Evolutionary conservation across 2,329 filamentous ascomycete genomes (phyloP).

Genomic region (Diplodia intermedia): DNA sequence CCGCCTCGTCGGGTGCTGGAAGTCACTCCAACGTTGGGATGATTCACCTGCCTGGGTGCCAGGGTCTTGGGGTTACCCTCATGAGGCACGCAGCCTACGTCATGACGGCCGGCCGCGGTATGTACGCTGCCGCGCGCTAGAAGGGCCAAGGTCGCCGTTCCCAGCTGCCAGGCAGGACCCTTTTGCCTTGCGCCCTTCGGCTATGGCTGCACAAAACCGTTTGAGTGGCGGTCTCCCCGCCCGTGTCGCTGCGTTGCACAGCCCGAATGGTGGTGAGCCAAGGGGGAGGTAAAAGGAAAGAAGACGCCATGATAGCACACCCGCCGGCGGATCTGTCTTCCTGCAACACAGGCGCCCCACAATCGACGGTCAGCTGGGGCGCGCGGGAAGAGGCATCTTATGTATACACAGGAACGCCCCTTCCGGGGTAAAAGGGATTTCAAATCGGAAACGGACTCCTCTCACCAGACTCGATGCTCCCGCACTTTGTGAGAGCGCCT

Average conservation of each 20-base stretch:
- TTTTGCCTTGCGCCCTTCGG: slow-evolving; percentile 1
- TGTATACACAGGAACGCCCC: slow-evolving; percentile 7
- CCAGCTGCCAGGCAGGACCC: background rate
- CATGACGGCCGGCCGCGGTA: slow-evolving; percentile 17
- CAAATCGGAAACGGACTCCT: slow-evolving; percentile 14
- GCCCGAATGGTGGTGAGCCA: background rate
- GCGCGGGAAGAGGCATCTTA: background rate
- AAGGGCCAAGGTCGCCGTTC: background rate
- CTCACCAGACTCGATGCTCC: background rate
- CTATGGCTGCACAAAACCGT: slow-evolving; percentile 22
- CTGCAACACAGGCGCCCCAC: background rate
- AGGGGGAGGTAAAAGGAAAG: background rate
- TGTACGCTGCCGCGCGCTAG: slow-evolving; percentile 25
- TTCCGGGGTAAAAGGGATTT: background rate
- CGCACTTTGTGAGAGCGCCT: too few relatives aligned
- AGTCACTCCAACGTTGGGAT: background rate
- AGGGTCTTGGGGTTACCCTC: slow-evolving; percentile 19
- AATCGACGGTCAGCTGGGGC: background rate
- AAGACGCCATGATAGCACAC: slow-evolving; percentile 3
- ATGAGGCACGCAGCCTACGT: slow-evolving; percentile 14
- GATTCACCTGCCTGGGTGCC: background rate
- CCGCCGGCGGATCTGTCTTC: background rate
- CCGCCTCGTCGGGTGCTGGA: background rate
- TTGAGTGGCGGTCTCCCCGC: slow-evolving; percentile 14
- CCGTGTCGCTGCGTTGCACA: slow-evolving; percentile 1